phyloP scores from a whole-genome alignment of 768 basidiomycete genomes.

The Cubamyces sp. region DNA sequence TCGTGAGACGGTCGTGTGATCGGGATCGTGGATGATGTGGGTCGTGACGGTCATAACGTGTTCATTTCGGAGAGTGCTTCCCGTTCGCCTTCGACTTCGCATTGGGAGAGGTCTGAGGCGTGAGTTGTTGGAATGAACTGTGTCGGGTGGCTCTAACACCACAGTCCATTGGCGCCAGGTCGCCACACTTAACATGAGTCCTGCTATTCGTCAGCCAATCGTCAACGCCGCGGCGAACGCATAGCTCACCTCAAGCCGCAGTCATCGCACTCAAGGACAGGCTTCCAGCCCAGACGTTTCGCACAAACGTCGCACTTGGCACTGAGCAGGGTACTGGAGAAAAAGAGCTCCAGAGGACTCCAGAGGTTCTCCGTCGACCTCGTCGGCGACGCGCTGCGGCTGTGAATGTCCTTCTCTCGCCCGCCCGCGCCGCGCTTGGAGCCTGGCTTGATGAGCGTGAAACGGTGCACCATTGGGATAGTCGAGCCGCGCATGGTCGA shows the following conservation, averaged over 20 bases:
- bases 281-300: slow-evolving; percentile 87
- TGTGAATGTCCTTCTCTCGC: slow-evolving; percentile 22
- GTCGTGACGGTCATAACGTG: slow-evolving; percentile 9
- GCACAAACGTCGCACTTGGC: slow-evolving; percentile 82
- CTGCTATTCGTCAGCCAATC: slow-evolving; percentile 40
- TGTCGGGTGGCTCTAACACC: slow-evolving; percentile 52
- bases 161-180: slow-evolving; percentile 79
- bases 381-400: slow-evolving; percentile 41
- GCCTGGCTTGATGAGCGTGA: slow-evolving; percentile 85
- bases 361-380: slow-evolving; percentile 48
- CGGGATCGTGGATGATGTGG: not conserved
- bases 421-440: slow-evolving; percentile 47
- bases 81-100: slow-evolving; percentile 26
- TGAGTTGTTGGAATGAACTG: slow-evolving; percentile 2
- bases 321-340: slow-evolving; percentile 70
- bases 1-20: slow-evolving; percentile 18
- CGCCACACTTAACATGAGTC: slow-evolving; percentile 87
- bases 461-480: slow-evolving; percentile 73
- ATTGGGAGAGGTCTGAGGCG: slow-evolving; percentile 20
- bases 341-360: slow-evolving; percentile 76
- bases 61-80: slow-evolving; percentile 23
- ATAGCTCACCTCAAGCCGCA: slow-evolving; percentile 70
- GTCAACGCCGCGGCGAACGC: not conserved
- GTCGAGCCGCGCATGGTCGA: slow-evolving; percentile 62
- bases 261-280: slow-evolving; percentile 86